These are phyloP conservation scores for Takashimella koratensis DNA, from an alignment of 1,284 basidiomycete species.

Conservation along the genomic window DNA sequence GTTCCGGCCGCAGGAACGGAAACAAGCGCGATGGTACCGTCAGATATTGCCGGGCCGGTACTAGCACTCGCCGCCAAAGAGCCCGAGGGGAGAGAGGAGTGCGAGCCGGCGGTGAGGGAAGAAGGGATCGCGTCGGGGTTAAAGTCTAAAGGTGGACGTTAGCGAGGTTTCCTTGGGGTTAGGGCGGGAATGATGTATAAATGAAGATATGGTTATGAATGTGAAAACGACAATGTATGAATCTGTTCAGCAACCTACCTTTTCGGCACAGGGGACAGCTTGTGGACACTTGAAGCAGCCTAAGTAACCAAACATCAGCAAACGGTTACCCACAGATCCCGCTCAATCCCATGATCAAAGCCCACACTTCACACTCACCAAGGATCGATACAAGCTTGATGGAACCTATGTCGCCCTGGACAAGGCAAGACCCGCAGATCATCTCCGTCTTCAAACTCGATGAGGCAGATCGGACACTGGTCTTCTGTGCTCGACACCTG, in stretches of 20 bases:
- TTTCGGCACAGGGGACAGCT: slow-evolving; percentile 88
- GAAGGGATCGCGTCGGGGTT: slow-evolving; percentile 26
- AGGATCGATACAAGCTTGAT: slow-evolving; percentile 56
- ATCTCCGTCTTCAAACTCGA: slow-evolving; percentile 89
- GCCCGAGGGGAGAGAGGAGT: slow-evolving; percentile 2
- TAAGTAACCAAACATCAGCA: too few relatives aligned
- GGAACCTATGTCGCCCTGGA: slow-evolving; percentile 82
- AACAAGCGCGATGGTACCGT: slow-evolving; percentile 3
- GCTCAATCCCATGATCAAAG: too few relatives aligned
- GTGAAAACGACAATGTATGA: background rate
- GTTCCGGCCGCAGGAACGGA: slow-evolving; percentile 6
- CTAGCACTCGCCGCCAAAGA: too few relatives aligned
- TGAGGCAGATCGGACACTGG: slow-evolving; percentile 88
- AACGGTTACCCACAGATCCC: too few relatives aligned
- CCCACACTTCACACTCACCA: slow-evolving; percentile 40
- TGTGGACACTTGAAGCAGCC: slow-evolving; percentile 82
- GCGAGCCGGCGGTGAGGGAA: slow-evolving; percentile 6
- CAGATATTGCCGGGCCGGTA: too few relatives aligned
- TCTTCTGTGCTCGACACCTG: slow-evolving; percentile 51
- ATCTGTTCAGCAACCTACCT: slow-evolving; percentile 53
- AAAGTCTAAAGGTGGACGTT: too few relatives aligned
- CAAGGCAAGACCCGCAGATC: slow-evolving; percentile 84
- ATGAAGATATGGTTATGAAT: background rate
- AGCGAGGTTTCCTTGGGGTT: too few relatives aligned
- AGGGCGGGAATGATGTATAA: slow-evolving; percentile 5